Percentiles rank a stretch among this genome's conserved stretches.
These are phyloP conservation scores for Hydnomerulius pinastri DNA, from an alignment of 768 basidiomycete species.

Conservation along the genomic window DNA sequence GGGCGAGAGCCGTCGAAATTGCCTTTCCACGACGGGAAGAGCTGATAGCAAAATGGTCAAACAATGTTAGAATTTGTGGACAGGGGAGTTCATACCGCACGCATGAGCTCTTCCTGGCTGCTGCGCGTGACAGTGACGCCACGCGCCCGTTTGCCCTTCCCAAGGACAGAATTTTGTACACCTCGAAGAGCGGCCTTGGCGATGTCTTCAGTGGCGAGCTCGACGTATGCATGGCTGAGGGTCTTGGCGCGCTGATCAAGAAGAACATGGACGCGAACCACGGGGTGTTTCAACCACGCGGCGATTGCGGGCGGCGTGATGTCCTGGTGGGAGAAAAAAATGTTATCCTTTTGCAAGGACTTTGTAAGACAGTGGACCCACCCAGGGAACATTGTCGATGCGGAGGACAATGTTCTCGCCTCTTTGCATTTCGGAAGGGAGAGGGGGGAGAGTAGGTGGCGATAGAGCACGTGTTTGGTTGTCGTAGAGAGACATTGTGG, in stretches of 20 bases:
- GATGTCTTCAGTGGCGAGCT: slow-evolving; percentile 60
- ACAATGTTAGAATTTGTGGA: not conserved
- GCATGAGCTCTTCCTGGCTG: slow-evolving; percentile 80
- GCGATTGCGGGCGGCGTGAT: slow-evolving; percentile 77
- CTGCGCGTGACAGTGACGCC: slow-evolving; percentile 84
- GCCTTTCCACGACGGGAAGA: slow-evolving; percentile 84
- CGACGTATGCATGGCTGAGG: slow-evolving; percentile 80
- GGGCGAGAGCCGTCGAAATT: slow-evolving; percentile 69
- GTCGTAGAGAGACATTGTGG: slow-evolving; percentile 31
- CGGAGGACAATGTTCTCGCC: slow-evolving; percentile 63
- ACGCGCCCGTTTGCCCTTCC: slow-evolving; percentile 74
- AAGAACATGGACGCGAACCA: slow-evolving; percentile 69
- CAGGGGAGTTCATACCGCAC: slow-evolving; percentile 52
- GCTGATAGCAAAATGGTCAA: slow-evolving; percentile 36
- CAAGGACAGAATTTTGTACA: slow-evolving; percentile 56
- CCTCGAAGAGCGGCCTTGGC: slow-evolving; percentile 70
- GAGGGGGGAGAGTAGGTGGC: slow-evolving; percentile 8
- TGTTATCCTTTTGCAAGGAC: slow-evolving; percentile 3
- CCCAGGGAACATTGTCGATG: slow-evolving; percentile 91
- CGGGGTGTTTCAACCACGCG: slow-evolving; percentile 69
- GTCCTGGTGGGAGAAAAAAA: slow-evolving; percentile 48
- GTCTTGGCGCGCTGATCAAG: slow-evolving; percentile 85
- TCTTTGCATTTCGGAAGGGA: slow-evolving; percentile 12
- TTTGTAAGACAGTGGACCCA: slow-evolving; percentile 36
- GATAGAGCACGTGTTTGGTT: slow-evolving; percentile 19